phyloP scores from a whole-genome alignment of 2,329 filamentous ascomycete genomes.

The Arthrobotrys musiformis region DNA sequence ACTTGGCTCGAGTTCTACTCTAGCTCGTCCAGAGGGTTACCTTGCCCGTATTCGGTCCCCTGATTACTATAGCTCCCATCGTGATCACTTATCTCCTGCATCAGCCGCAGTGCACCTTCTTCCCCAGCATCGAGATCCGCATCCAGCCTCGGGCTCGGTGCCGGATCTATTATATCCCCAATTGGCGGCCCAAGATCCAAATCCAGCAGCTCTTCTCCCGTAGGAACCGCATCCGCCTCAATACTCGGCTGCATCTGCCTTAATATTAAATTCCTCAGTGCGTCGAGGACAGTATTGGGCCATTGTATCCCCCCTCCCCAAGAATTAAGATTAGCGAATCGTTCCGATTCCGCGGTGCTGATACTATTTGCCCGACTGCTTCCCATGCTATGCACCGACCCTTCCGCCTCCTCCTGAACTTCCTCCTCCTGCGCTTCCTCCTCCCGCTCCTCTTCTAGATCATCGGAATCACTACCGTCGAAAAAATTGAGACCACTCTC shows the following conservation, averaged over 20 bases:
- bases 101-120: not conserved
- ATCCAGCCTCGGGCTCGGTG: not conserved
- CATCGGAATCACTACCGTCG: not conserved
- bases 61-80: no score
- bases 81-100: not conserved
- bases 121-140: not conserved
- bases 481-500: not conserved
- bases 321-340: not conserved
- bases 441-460: not conserved
- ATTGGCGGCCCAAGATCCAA: not conserved
- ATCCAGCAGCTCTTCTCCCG: not conserved
- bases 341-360: not conserved
- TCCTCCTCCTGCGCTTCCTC: not conserved
- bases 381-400: not conserved
- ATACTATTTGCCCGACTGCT: not conserved
- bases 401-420: not conserved
- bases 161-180: not conserved
- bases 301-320: not conserved
- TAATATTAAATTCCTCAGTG: not conserved
- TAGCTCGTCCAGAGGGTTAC: not conserved
- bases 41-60: not conserved
- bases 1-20: not conserved
- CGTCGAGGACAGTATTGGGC: not conserved
- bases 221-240: not conserved
- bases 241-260: not conserved